Conservation (phyloP, 495 filamentous ascomycete species). For the Xylaria bambusicola region DNA sequence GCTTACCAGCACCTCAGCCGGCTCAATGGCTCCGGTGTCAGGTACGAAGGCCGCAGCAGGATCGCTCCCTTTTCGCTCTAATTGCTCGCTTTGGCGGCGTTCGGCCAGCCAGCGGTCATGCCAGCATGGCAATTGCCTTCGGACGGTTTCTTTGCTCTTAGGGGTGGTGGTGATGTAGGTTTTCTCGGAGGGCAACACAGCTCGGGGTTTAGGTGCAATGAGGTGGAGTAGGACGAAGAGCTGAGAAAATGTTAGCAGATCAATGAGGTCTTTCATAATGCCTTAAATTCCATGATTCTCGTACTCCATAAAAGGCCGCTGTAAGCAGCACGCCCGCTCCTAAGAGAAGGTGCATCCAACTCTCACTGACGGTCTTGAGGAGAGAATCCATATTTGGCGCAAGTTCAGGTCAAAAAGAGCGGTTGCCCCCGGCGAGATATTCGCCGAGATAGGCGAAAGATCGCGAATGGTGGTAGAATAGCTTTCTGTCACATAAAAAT, state of each 20-base stretch:
- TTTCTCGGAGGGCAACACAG: conserved; percentile 75
- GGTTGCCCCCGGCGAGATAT: conserved; percentile 17
- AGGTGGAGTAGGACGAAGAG: conserved; percentile 69
- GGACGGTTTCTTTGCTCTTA: conserved; percentile 59
- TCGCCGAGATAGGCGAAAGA: conserved; percentile 9
- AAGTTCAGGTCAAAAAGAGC: not conserved
- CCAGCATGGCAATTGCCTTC: conserved; percentile 79
- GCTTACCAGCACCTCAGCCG: conserved; percentile 61
- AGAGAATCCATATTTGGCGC: not conserved
- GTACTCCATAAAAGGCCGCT: conserved; percentile 12
- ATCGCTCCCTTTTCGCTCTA: conserved; percentile 33
- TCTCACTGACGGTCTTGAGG: not conserved
- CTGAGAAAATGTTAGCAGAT: conserved; percentile 47
- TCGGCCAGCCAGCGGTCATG: conserved; percentile 66
- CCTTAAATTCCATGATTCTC: not conserved
- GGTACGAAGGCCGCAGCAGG: conserved; percentile 36
- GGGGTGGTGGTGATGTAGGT: conserved; percentile 75
- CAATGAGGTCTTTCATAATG: not conserved
- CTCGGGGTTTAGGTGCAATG: conserved; percentile 79
- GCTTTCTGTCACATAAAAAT: too few species aligned
- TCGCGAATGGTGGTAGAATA: too few species aligned
- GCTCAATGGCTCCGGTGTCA: conserved; percentile 44
- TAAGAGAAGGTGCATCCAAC: conserved; percentile 8
- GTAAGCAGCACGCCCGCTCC: conserved; percentile 2
- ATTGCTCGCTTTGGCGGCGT: conserved; percentile 43